Base-by-base conservation (phyloP, 2,329 filamentous ascomycete genomes). In the Calcarisporium arbuscula region DNA sequence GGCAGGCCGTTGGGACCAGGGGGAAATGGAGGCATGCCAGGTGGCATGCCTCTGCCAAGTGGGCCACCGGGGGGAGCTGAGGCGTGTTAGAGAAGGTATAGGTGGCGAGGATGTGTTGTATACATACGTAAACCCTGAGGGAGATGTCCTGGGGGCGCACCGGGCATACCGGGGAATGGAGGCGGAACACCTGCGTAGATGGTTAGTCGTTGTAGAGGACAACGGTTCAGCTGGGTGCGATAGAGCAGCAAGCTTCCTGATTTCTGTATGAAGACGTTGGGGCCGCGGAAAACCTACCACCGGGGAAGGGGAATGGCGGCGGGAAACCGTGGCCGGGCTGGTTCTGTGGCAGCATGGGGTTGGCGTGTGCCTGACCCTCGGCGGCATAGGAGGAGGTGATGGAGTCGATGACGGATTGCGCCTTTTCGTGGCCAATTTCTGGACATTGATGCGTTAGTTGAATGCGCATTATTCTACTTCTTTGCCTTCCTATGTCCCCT, bases 381-480 rank as follows among this genome's bases (percentile, higher is more conserved):
- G 87, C 88, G 45, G 85, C 86, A 67, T 98, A 96, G 25, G 89
- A 95, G 28, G 81, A 86, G 27, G 92, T 96, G 63, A 98, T 98
- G 50, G 84, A 90, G 67, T 98, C 92, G 58, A 98, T 98, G 50
- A 98, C 92, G 32, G 85, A 92, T 65, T 98, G 92, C 40, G 92
- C 90, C 68, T 96, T 95, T 66, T 96, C 92, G 63, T 95, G 90
- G 30, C 90, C 92, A 60, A 98, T 96, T 68, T 96, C 86, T 90
- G 17, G 19, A 19, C 22, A 36, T 15, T 25, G 22, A 25, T 25
- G 10, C 10, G 22, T 25, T 25, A 14, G 10, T 25, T 9, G 22
- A 25, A 25, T n/a, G n/a, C n/a, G n/a, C n/a, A n/a, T n/a, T n/a
- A n/a, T n/a, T n/a, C n/a, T n/a, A n/a, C n/a, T n/a, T n/a, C n/a